phyloP scores from a whole-genome alignment of 139 green algal genomes.

The Coelastrella sp. region DNA sequence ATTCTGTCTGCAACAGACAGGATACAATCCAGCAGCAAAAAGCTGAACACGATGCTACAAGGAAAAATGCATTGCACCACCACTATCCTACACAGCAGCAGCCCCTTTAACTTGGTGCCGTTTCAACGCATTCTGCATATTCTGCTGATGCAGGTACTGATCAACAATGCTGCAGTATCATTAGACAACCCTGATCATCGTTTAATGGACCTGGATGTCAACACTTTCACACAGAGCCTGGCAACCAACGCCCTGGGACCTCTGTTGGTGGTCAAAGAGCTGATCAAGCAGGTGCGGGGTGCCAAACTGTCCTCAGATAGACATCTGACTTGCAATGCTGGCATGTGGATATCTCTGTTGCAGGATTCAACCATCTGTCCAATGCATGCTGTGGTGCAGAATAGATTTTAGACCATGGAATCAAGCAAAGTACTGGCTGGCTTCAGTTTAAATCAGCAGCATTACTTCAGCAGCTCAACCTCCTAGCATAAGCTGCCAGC shows the following conservation, averaged over 20 bases:
- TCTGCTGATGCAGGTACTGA: slow-evolving; percentile 1
- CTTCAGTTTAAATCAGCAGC: no score
- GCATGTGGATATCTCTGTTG: neutral
- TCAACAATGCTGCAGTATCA: slow-evolving; percentile 6
- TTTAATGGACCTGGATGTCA: neutral
- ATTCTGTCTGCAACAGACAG: no score
- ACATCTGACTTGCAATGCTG: no score
- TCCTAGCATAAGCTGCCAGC: no score
- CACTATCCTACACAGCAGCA: neutral
- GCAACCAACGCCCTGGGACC: neutral
- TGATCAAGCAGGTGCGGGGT: neutral
- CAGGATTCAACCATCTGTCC: neutral
- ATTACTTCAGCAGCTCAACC: no score
- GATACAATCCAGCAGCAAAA: neutral
- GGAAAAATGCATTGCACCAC: neutral
- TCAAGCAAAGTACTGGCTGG: no score
- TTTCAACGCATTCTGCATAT: neutral
- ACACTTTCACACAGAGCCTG: neutral
- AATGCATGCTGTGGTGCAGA: neutral
- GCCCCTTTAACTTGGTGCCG: neutral
- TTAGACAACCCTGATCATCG: neutral
- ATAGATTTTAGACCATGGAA: neutral
- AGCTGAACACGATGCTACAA: neutral
- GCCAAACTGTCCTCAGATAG: no score
- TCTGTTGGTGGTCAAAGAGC: neutral